Percentiles rank a stretch among this genome's conserved stretches.
Conservation (phyloP, 306 rosid genomes). For the Fragaria ananassa region DNA sequence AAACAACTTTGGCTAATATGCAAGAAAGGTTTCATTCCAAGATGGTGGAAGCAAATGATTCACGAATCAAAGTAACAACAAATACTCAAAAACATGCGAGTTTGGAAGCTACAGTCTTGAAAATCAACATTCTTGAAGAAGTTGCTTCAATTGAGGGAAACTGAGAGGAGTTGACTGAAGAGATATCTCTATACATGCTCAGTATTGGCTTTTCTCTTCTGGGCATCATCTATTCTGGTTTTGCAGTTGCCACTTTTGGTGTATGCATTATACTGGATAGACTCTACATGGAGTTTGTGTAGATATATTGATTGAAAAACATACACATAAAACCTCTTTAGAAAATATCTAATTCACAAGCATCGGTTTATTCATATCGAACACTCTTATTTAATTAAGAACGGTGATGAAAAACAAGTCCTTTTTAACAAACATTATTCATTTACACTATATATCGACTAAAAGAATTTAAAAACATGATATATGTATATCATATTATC, state of each 20-base stretch:
- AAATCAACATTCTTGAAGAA: conserved; percentile 66
- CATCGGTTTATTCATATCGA: too few relatives aligned
- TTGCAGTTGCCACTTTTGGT: conserved; percentile 72
- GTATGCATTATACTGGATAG: conserved; percentile 54
- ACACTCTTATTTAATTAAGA: too few relatives aligned
- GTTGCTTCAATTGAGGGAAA: conserved; percentile 62
- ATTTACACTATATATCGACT: too few relatives aligned
- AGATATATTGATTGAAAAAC: too few relatives aligned
- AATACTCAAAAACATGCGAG: conserved; percentile 77
- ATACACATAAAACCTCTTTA: too few relatives aligned
- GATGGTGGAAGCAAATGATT: conserved; percentile 84
- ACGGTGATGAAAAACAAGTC: too few relatives aligned
- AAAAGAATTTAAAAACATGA: too few relatives aligned
- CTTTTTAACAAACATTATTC: too few relatives aligned
- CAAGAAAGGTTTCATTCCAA: conserved; percentile 73
- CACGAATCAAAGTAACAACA: conserved; percentile 75
- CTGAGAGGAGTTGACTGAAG: conserved; percentile 65
- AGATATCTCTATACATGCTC: conserved; percentile 75
- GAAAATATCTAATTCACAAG: too few relatives aligned
- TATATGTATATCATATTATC: too few relatives aligned
- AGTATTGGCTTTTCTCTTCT: conserved; percentile 74
- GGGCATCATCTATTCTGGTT: conserved; percentile 89
- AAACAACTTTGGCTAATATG: conserved; percentile 75
- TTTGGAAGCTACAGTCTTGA: conserved; percentile 87
- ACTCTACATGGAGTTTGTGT: too few relatives aligned